Base-by-base conservation (phyloP, 1,284 basidiomycete species). In the Meripilus lineatus region DNA sequence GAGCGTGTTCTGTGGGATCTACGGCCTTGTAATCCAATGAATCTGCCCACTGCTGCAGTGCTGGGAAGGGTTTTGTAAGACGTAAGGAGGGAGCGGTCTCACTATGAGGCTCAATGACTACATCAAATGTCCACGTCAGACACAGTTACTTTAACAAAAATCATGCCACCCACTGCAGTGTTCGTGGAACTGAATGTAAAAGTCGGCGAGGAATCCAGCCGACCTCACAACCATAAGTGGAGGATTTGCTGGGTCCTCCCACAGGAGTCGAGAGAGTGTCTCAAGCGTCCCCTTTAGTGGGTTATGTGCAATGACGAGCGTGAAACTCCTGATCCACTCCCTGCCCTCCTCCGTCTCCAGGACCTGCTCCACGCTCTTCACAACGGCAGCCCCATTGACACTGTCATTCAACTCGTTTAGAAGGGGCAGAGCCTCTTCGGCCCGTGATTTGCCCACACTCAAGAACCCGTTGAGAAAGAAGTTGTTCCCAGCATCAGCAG, bases 401-500 rank as follows among this genome's bases (percentile, higher is more conserved):
- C 81, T 75, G 2, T 91, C 86, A 64, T 98, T 99, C 44, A 99
- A 77, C 67, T 98, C 95, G 13, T 70, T 63, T 3, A 99, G 73
- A 35, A 89, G 75, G 41, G 79, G 74, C 14, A 89, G 87, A 3
- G 84, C 84, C 62, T 97, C 90, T 45, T 78, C 63, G 0, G 93
- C 93, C 36, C 91, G 82, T 40, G 74, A 73, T 60, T 84, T 85
- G 7, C 90, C 93, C 42, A 96, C 73, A 53, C 85, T 89, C 20
- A 78, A 69, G 0, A 74, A 72, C 0, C 79, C 82, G 42, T 90
- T 80, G 20, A 99, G 73, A 69, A 99, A 99, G 72, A 98, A 98
- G 72, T 98, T 98, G 70, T 93, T 90, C 0, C 93, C 93, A 0
- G 92, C 81, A 57, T 99, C 94, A 40, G 83, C 77, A 3, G 80